Percentiles rank a stretch among this genome's conserved stretches.
These are phyloP conservation scores for Blastobotrys attinorum DNA, from an alignment of 805 yeast species.

Conservation along the genomic window DNA sequence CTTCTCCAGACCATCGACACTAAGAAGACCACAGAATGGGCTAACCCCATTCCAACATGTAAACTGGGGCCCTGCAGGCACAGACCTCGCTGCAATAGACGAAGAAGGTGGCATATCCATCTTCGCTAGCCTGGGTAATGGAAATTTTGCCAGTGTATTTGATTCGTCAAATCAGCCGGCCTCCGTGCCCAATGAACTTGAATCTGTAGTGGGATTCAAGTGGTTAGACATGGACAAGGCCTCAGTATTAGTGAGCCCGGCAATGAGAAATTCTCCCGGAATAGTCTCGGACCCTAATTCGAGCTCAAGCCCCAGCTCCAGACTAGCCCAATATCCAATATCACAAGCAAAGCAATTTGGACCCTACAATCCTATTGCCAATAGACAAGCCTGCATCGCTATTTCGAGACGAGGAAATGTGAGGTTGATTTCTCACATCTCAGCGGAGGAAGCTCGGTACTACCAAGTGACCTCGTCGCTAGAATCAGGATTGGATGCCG, in stretches of 20 bases:
- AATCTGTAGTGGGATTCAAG: constrained; percentile 39
- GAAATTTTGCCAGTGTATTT: constrained; percentile 11
- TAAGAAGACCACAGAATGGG: constrained; percentile 4
- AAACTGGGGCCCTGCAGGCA: constrained; percentile 69
- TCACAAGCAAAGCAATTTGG: constrained; percentile 54
- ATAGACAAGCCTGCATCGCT: constrained; percentile 65
- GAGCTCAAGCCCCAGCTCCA: constrained; percentile 20
- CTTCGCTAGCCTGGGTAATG: constrained; percentile 24
- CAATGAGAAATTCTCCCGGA: constrained; percentile 29
- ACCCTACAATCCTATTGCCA: constrained; percentile 56
- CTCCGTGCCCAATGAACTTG: constrained; percentile 9
- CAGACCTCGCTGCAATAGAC: constrained; percentile 75
- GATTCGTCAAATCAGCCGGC: constrained; percentile 1
- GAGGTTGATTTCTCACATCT: constrained; percentile 15
- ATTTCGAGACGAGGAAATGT: constrained; percentile 53
- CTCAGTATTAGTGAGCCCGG: constrained; percentile 52
- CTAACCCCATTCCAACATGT: constrained; percentile 15
- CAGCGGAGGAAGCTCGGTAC: constrained; percentile 13
- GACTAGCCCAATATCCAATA: constrained; percentile 43
- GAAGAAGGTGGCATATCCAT: constrained; percentile 29
- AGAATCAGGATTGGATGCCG: constrained; percentile 40
- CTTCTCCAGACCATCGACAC: constrained; percentile 43
- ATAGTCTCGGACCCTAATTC: constrained; percentile 10
- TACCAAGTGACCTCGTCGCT: constrained; percentile 35
- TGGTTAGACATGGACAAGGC: constrained; percentile 76